Base-by-base conservation (phyloP, 208 protist species). In the Leishmania mexicana region DNA sequence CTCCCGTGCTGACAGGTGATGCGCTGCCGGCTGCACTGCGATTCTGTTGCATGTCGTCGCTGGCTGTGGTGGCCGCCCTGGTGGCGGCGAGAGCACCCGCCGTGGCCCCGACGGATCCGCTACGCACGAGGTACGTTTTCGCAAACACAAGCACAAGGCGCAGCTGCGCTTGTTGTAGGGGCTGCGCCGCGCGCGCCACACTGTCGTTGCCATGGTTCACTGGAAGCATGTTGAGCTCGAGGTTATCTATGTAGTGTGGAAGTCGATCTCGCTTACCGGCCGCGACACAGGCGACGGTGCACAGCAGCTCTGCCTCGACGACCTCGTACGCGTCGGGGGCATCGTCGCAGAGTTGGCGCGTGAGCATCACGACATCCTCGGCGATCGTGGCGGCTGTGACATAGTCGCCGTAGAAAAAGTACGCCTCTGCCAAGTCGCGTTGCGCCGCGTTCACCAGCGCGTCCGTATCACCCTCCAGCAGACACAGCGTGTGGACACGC, bases 341-440 rank as follows among this genome's bases (percentile, higher is more conserved):
- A 75, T 74, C 80, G 40, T 35, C 53, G 75, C 67, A 83, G 31
- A 92, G 76, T 83, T 89, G 76, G 71, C 88, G 84, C 19, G 82
- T 85, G 45, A 92, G 80, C 85, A 87, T 86, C 35, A 92, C 81
- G 3, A 89, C 85, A 62, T 94, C 90, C 68, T 88, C 88, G 40
- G 87, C 90, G 24, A 90, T 82, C n/a, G 83, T 78, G 71, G 80
- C 62, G 10, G 85, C 83, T 17, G 81, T 81, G 62, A 53, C 47
- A 83, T 87, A 88, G 87, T 92, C 88, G 58, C 88, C 90, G 75
- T 88, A 88, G 77, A 89, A 86, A 64, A 88, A 71, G 79, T 84
- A 89, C 15, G 86, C 53, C 76, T 94, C 90, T 0, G 86, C 83
- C 5, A 92, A 80, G 62, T 92, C 88, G 45, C 85, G 85, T 81